phyloP scores from a whole-genome alignment of 768 basidiomycete species.

The Mycena rebaudengoi region DNA sequence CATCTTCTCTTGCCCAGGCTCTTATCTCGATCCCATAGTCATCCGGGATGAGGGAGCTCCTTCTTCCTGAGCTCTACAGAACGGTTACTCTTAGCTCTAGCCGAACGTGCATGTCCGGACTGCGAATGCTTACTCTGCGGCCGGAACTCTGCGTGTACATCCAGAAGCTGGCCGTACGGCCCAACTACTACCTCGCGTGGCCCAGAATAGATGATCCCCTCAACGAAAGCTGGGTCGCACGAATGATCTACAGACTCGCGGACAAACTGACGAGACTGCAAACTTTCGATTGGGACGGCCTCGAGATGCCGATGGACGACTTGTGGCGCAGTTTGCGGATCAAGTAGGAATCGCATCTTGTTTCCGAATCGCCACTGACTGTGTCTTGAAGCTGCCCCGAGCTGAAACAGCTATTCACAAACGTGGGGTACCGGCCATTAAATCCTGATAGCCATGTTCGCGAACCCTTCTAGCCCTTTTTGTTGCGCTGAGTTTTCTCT shows the following conservation, averaged over 20 bases:
- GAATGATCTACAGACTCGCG: conserved; percentile 44
- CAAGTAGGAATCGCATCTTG: conserved; percentile 33
- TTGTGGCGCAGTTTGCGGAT: conserved; percentile 53
- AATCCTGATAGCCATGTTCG: conserved; percentile 43
- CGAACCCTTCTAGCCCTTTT: not conserved
- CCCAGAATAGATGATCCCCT: conserved; percentile 51
- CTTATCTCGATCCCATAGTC: conserved; percentile 34
- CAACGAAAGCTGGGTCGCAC: conserved; percentile 51
- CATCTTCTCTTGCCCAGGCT: conserved; percentile 5
- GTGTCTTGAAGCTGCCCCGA: conserved; percentile 47
- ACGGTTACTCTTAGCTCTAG: conserved; percentile 55
- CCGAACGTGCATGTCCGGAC: conserved; percentile 44
- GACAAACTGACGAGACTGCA: conserved; percentile 42
- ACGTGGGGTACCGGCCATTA: conserved; percentile 48
- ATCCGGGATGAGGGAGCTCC: conserved; percentile 34
- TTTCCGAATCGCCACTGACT: conserved; percentile 6
- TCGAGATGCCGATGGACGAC: conserved; percentile 52
- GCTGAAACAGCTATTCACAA: conserved; percentile 53
- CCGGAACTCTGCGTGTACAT: conserved; percentile 50
- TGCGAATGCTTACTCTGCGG: conserved; percentile 44
- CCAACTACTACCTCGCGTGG: conserved; percentile 63
- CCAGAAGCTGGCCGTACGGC: conserved; percentile 53
- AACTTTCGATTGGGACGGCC: conserved; percentile 62
- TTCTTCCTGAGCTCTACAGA: conserved; percentile 50
- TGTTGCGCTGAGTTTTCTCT: not conserved